Percentiles rank a stretch among this genome's conserved stretches.
phyloP scores from a whole-genome alignment of 1,139 yeast genomes.

The Debaryomyces udenii region DNA sequence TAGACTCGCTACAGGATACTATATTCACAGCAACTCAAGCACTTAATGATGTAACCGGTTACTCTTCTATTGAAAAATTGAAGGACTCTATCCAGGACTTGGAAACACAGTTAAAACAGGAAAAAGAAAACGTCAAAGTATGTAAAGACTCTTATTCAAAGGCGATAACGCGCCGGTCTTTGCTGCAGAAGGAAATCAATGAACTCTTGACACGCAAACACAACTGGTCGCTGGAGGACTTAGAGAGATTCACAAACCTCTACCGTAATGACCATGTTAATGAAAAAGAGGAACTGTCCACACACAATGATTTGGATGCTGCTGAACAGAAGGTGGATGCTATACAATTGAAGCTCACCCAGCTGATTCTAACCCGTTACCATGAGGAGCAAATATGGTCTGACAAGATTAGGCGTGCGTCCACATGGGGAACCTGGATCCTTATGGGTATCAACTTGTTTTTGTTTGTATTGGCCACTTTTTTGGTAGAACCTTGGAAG shows the following conservation, averaged over 20 bases:
- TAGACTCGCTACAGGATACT: constrained; percentile 68
- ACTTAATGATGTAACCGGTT: constrained; percentile 91
- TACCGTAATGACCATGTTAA: constrained; percentile 82
- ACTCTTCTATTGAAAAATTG: constrained; percentile 75
- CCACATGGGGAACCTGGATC: constrained; percentile 96
- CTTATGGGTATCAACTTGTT: constrained; percentile 86
- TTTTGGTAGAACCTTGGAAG: constrained; percentile 94
- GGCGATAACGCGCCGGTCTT: constrained; percentile 67
- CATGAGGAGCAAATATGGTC: constrained; percentile 99
- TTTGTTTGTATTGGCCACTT: constrained; percentile 77
- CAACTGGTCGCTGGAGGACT: constrained; percentile 74
- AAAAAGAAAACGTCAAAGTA: constrained; percentile 51
- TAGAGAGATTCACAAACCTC: constrained; percentile 80
- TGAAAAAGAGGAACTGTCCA: constrained; percentile 59
- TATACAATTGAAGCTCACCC: constrained; percentile 67
- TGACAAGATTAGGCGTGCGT: constrained; percentile 88
- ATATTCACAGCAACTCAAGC: constrained; percentile 72
- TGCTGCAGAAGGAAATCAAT: constrained; percentile 83
- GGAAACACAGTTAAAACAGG: constrained; percentile 50
- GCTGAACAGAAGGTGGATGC: constrained; percentile 73
- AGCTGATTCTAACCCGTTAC: constrained; percentile 81
- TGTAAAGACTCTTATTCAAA: constrained; percentile 59
- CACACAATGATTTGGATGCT: constrained; percentile 52
- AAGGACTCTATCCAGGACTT: constrained; percentile 60
- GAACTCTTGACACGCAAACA: constrained; percentile 85